Evolutionary conservation across 495 filamentous ascomycete genomes (phyloP).

Genomic region (Chaetomium cochliodes): DNA sequence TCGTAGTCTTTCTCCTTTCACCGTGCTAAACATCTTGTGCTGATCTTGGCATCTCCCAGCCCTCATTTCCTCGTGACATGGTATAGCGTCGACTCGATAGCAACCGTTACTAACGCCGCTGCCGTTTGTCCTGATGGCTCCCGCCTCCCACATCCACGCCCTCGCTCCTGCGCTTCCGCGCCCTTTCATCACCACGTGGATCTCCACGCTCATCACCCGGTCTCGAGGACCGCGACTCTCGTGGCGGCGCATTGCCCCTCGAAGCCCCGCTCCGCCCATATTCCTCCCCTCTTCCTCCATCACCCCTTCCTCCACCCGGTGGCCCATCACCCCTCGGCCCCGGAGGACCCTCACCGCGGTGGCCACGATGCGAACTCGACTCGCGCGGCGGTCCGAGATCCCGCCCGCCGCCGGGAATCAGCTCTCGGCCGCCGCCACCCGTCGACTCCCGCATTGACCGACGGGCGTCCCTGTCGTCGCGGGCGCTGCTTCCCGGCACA

Average conservation of each 20-base stretch:
- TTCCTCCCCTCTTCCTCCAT: constrained; percentile 23
- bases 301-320: constrained; percentile 13
- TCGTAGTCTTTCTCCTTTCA: background rate
- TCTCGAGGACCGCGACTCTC: constrained; percentile 32
- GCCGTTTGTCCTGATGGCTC: constrained; percentile 37
- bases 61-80: background rate
- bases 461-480: constrained; percentile 29
- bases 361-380: constrained; percentile 26
- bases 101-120: constrained; percentile 22
- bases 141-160: constrained; percentile 18
- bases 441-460: constrained; percentile 32
- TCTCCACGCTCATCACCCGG: constrained; percentile 27
- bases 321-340: constrained; percentile 20
- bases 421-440: constrained; percentile 23
- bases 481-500: constrained; percentile 9
- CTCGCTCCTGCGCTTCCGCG: constrained; percentile 38
- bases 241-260: constrained; percentile 25
- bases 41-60: background rate
- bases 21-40: background rate
- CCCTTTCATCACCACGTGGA: constrained; percentile 29
- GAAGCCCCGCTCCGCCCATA: constrained; percentile 28
- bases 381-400: constrained; percentile 35
- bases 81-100: background rate
- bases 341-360: constrained; percentile 25
- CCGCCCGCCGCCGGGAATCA: constrained; percentile 22